phyloP scores from a whole-genome alignment of 257 asterid species.

The Pogostemon cablin region DNA sequence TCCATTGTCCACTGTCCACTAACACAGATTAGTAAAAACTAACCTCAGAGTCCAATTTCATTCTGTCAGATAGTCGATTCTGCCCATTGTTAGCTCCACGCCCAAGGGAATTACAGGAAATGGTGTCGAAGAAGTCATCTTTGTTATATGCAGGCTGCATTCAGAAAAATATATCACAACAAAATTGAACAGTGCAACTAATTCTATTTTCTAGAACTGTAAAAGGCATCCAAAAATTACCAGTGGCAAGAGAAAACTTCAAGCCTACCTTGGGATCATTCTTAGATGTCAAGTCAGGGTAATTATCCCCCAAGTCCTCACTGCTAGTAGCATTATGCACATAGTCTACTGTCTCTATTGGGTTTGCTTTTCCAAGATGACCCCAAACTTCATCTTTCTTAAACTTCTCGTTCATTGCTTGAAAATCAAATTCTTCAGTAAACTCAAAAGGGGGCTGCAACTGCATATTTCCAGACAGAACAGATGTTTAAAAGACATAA shows the following conservation, averaged over 20 bases:
- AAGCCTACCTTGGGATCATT: conserved; percentile 55
- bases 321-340: conserved; percentile 33
- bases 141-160: conserved; percentile 81
- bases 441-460: conserved; percentile 43
- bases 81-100: conserved; percentile 63
- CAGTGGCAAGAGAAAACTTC: background rate
- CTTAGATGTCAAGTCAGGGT: conserved; percentile 41
- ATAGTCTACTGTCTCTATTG: conserved; percentile 42
- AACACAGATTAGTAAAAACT: conserved; percentile 8
- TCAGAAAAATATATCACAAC: conserved; percentile 21
- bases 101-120: conserved; percentile 58
- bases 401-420: conserved; percentile 84
- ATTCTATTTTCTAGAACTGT: background rate
- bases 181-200: background rate
- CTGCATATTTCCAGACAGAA: conserved; percentile 34
- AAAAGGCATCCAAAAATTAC: background rate
- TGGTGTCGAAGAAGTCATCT: conserved; percentile 78
- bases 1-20: background rate
- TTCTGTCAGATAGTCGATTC: conserved; percentile 45
- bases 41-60: conserved; percentile 65
- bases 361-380: conserved; percentile 64
- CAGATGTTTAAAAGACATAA: background rate
- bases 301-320: conserved; percentile 37
- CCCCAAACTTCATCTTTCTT: conserved; percentile 88
- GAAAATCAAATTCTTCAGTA: conserved; percentile 73